Evolutionary conservation across 768 basidiomycete genomes (phyloP).

Genomic region (Neoboletus subvelutipes): DNA sequence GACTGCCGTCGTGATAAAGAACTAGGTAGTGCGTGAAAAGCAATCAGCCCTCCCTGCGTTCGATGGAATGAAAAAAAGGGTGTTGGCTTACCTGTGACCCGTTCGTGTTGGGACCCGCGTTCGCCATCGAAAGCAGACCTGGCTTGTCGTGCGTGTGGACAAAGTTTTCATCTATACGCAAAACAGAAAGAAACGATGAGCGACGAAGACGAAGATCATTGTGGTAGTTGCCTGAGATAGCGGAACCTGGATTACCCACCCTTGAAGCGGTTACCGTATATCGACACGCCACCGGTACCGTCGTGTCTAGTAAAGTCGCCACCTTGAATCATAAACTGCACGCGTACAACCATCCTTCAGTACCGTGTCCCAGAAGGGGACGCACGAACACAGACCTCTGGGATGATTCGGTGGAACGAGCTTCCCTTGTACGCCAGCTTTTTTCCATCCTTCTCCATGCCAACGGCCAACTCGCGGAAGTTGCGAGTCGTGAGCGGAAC

Average conservation of each 20-base stretch:
- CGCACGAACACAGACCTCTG: conserved; percentile 41
- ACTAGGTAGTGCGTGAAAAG: conserved; percentile 35
- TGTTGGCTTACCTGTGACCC: conserved; percentile 61
- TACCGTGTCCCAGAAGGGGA: neutral
- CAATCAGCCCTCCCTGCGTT: neutral
- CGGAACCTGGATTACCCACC: conserved; percentile 41
- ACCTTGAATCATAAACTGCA: conserved; percentile 81
- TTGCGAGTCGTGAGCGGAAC: conserved; percentile 82
- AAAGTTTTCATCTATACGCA: conserved; percentile 65
- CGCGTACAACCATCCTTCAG: neutral
- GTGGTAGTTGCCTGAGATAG: neutral
- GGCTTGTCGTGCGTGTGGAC: conserved; percentile 58
- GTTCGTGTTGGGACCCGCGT: conserved; percentile 78
- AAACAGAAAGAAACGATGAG: neutral
- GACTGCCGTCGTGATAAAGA: conserved; percentile 73
- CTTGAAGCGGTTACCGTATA: conserved; percentile 78
- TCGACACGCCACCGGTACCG: conserved; percentile 82
- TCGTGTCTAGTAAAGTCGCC: conserved; percentile 80
- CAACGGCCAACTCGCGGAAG: conserved; percentile 78
- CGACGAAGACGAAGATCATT: neutral
- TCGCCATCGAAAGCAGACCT: conserved; percentile 82
- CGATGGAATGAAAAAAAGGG: neutral
- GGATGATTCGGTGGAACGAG: conserved; percentile 73
- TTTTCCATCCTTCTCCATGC: conserved; percentile 39
- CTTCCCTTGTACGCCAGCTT: conserved; percentile 73